Base-by-base conservation (phyloP, 2,329 filamentous ascomycete species). In the Fusarium subtropicale region DNA sequence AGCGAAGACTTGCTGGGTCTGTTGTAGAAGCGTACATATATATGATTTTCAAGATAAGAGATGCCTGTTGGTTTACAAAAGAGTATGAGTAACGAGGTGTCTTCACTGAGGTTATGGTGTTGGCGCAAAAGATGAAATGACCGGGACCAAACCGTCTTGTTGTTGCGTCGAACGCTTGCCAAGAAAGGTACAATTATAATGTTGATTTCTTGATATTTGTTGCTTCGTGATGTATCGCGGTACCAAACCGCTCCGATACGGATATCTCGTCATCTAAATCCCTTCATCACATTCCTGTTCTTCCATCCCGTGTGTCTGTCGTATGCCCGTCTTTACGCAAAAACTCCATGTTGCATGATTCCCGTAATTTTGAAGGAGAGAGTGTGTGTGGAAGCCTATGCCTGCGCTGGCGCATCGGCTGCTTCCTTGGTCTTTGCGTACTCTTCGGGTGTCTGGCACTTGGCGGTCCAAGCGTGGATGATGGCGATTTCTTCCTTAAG, bases 381-480 rank as follows among this genome's bases (percentile, higher is more conserved):
- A 22, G 16, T 15, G n/a, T 5, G n/a, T 9, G 12, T 11, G 15
- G 16, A 26, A 28, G 13, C 34, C 20, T 42, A 56, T 62, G 44
- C 66, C 41, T 60, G 50, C 50, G 62, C 64, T 50, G 59, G 54
- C 33, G 64, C 52, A 26, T 71, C 61, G 48, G 41, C 56, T 31
- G 70, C 56, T 30, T 55, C 61, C 28, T 51, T 66, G 26, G 79
- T 80, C 73, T 76, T 79, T 81, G 92, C 88, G 89, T 92, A 97
- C 83, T 97, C 93, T 75, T 94, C 92, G 1, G 93, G 92, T 11
- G 94, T 97, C 82, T 94, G 92, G 79, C 94, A 97, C 81, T 94
- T 97, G 30, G 94, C 93, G 58, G 93, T 97, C 94, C 94, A 97
- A 39, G 94, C 94, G 83, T 97, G 94, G 74, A 97, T 97, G 69